Base-by-base conservation (phyloP, 768 basidiomycete genomes). In the Tremella mesenterica region DNA sequence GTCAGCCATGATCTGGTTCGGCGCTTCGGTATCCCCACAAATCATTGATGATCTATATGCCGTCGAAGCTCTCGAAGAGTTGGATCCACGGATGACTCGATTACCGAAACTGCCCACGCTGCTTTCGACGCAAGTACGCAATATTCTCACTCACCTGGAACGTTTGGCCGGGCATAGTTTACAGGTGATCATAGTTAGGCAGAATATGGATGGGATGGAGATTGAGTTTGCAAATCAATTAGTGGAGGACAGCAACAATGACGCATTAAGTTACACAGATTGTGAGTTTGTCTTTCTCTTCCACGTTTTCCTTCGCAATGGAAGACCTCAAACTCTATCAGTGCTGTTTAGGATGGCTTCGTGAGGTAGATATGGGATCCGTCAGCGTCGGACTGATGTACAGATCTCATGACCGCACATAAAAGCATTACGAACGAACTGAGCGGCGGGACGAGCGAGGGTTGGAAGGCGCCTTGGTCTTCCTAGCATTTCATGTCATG, bases 191-290 rank as follows among this genome's bases (percentile, higher is more conserved):
- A 78, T 97, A 25, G 87, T 88, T 0, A 81, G 95, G 8, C 95
- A 97, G 70, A 88, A 95, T 68, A 77, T 91, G 70, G 95, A 99
- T 67, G 93, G 82, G 12, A 76, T 82, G 48, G 93, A 99, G 75
- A 81, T 97, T 41, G 95, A 97, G 72, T 96, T 93, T 65, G 86
- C 86, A 59, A 95, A 99, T 75, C 86, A 95, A 86, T 79, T 99
- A 12, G 83, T 95, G 23, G 95, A 99, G 76, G 95, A 99, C 74
- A 81, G 85, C 71, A 99, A 99, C 68, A 95, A 93, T 63, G 91
- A 87, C n/a, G 85, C 84, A 0, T 80, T 92, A 82, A 84, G 87
- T 1, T 95, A 93, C 74, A 74, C 84, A 4, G 89, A 95, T 70
- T 91, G 90, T 93, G 53, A 66, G 73, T 61, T 2, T 14, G 28